Conservation (phyloP, 805 yeast genomes). For the Ogataea glucozyma region DNA sequence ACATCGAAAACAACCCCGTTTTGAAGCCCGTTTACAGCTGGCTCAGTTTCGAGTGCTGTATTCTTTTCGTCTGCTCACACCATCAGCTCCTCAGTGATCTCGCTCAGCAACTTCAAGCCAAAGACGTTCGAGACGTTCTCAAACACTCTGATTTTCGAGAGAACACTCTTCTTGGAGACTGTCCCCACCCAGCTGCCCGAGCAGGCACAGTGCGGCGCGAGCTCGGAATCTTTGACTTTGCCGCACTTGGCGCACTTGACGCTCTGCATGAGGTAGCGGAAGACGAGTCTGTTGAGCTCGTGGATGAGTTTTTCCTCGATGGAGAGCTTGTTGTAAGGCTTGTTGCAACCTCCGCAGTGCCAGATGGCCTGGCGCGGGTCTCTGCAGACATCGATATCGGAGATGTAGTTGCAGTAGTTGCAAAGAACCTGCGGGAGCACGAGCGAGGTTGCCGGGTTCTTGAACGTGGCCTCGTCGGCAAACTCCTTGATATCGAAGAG, state of each 20-base stretch:
- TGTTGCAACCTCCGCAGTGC: constrained; percentile 68
- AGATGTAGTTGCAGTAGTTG: constrained; percentile 69
- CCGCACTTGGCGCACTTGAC: constrained; percentile 77
- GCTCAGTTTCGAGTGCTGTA: no score
- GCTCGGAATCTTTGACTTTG: constrained; percentile 60
- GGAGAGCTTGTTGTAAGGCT: constrained; percentile 60
- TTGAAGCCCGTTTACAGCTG: no score
- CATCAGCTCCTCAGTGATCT: constrained; percentile 32
- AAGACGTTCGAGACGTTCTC: constrained; percentile 59
- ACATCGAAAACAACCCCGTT: no score
- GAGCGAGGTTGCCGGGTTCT: constrained; percentile 73
- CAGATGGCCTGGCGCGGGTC: constrained; percentile 55
- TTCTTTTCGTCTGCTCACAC: no score
- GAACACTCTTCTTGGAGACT: constrained; percentile 44
- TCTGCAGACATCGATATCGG: constrained; percentile 81
- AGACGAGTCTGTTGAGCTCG: constrained; percentile 54
- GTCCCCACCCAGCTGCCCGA: constrained; percentile 84
- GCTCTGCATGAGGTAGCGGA: constrained; percentile 77
- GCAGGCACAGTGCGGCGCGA: constrained; percentile 78
- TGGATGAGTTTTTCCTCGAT: constrained; percentile 80
- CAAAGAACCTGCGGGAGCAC: constrained; percentile 71
- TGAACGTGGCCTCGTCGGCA: constrained; percentile 68
- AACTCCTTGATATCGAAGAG: constrained; percentile 84
- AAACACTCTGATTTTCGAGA: constrained; percentile 48
- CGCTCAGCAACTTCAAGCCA: constrained; percentile 56